These are phyloP conservation scores for Asterella californica DNA, from an alignment of 225 moss, liverwort and hornwort species.

Conservation along the genomic window DNA sequence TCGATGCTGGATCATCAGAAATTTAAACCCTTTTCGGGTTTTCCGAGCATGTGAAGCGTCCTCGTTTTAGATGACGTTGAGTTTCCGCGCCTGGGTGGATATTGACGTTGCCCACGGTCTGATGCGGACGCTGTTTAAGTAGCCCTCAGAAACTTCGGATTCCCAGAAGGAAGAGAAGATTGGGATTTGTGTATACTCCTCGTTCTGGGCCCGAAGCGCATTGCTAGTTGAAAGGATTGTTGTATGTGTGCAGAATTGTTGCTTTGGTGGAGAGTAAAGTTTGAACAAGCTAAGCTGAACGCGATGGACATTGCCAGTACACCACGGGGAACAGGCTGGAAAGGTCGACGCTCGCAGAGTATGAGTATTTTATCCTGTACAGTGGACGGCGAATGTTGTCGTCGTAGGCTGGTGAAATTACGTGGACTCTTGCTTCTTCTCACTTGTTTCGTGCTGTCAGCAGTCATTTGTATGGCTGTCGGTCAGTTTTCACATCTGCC, in stretches of 20 bases:
- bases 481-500: conserved; percentile 9
- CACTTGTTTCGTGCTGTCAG: neutral
- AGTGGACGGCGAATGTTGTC: neutral
- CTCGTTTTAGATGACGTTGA: neutral
- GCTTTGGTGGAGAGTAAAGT: neutral
- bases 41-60: neutral
- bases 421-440: neutral
- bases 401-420: neutral
- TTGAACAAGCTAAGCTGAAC: neutral
- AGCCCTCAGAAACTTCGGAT: neutral
- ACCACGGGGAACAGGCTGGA: neutral
- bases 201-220: neutral
- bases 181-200: neutral
- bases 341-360: neutral
- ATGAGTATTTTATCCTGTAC: neutral
- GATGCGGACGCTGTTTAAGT: neutral
- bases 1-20: neutral
- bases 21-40: neutral
- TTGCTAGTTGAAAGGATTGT: neutral
- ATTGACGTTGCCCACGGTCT: neutral
- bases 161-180: neutral
- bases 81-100: neutral
- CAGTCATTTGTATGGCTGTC: conserved; percentile 2
- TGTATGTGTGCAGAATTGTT: neutral
- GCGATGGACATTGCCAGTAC: neutral